Evolutionary conservation across 2,329 filamentous ascomycete species (phyloP), one percentile per base, ranked within the genome.

Genomic region (Ilyonectria robusta): DNA sequence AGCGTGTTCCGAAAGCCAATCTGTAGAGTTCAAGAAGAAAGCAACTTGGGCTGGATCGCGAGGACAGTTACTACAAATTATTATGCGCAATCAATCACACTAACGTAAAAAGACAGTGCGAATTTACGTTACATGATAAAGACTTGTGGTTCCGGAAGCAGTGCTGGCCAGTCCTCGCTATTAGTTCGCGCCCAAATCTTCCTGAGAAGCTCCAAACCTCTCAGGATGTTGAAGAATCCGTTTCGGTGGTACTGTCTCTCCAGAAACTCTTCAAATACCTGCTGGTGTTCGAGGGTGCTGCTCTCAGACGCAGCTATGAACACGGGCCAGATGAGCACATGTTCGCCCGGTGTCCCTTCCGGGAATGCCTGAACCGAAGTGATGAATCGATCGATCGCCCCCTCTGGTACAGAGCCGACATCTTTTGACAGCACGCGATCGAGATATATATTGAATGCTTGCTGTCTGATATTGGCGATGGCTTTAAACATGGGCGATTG

Each of bases 391-490:
- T 70, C 59, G 46, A 74, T 63, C 13, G 70, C 65, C 11, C 62
- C 4, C 95, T 81, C n/a, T 90, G 88, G 70, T 92, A 93, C 77
- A 95, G 93, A 75, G 95, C n/a, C 37, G 3, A 46, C 57, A 2
- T 46, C 42, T 8, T 44, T 42, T 6, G 47, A 55, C 5, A 65
- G 56, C 11, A 68, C 70, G 1, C 68, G 42, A 4, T 64, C 58
- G 4, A 72, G 48, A 21, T 72, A 69, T 2, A 69, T 69, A 6
- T 61, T 46, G n/a, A 67, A 71, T 0, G 69, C 69, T n/a, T 70
- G 69, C 6, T 71, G 54, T 37, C 66, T 51, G 7, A 72, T 42
- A 31, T 65, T 47, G 1, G 59, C 61, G 0, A 72, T 50, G 0
- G 64, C 31, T 19, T 59, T 55, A 4, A 71, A 44, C 1, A 62